phyloP scores from a whole-genome alignment of 805 yeast genomes.

The Wickerhamiella slavikovae region DNA sequence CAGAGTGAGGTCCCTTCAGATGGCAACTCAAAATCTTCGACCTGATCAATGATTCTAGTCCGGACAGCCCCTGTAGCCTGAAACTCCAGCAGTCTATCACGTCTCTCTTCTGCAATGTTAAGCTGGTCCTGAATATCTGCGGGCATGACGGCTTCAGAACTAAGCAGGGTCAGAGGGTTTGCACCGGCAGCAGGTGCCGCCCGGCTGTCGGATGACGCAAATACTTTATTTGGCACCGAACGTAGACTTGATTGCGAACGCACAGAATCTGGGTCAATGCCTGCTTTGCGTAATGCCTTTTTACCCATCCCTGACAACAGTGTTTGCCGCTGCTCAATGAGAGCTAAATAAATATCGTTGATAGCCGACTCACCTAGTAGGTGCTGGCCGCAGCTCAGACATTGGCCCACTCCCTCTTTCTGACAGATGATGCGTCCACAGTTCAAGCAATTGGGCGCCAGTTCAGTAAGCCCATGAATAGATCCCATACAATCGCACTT shows the following conservation, averaged over 20 bases:
- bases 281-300: constrained; percentile 21
- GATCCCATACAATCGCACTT: constrained; percentile 71
- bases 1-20: constrained; percentile 39
- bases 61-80: constrained; percentile 80
- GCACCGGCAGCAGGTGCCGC: constrained; percentile 5
- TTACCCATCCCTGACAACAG: constrained; percentile 17
- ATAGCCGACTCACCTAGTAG: constrained; percentile 46
- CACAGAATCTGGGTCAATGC: constrained; percentile 12
- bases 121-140: background rate
- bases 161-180: too few relatives aligned
- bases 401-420: constrained; percentile 78
- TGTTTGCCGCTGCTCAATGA: constrained; percentile 31
- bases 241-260: too few relatives aligned
- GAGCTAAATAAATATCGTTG: constrained; percentile 30
- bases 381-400: constrained; percentile 60
- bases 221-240: too few relatives aligned
- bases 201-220: too few relatives aligned
- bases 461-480: constrained; percentile 68
- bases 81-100: constrained; percentile 54
- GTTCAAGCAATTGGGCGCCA: constrained; percentile 81
- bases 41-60: constrained; percentile 81
- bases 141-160: too few relatives aligned
- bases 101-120: constrained; percentile 46
- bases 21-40: constrained; percentile 65
- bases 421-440: constrained; percentile 90